Evolutionary conservation across 805 yeast genomes (phyloP).

Genomic region (Wickerhamiella brachini): DNA sequence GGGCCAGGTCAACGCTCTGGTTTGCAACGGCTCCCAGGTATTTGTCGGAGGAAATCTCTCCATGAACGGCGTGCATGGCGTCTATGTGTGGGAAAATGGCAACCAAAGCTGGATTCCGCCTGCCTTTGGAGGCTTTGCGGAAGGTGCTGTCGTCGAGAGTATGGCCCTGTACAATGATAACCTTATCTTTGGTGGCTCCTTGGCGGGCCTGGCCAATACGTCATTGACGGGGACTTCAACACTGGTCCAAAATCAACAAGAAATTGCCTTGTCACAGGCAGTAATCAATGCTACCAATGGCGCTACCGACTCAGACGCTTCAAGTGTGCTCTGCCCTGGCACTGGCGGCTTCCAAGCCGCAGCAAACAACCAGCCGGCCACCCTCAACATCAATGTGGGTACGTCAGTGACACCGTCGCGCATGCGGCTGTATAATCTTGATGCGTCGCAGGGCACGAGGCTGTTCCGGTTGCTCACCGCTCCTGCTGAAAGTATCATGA

Average conservation of each 20-base stretch:
- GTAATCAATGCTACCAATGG: constrained; percentile 7
- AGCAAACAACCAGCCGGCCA: constrained; percentile 9
- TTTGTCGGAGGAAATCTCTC: constrained; percentile 74
- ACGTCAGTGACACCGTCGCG: constrained; percentile 45
- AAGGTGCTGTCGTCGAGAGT: constrained; percentile 43
- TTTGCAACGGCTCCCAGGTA: constrained; percentile 38
- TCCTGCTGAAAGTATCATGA: constrained; percentile 85
- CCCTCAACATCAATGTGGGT: constrained; percentile 12
- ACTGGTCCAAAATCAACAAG: constrained; percentile 26
- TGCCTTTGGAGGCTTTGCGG: constrained; percentile 67
- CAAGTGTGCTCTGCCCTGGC: constrained; percentile 44
- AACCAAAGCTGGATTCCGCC: constrained; percentile 31
- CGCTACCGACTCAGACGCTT: constrained; percentile 9
- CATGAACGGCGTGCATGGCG: constrained; percentile 41
- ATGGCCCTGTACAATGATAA: constrained; percentile 36
- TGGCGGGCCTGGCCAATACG: constrained; percentile 43
- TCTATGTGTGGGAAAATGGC: constrained; percentile 46
- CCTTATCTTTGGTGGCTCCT: constrained; percentile 70
- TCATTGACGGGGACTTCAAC: background rate
- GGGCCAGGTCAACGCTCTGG: constrained; percentile 28
- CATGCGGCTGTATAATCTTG: constrained; percentile 55
- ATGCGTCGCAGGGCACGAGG: constrained; percentile 34
- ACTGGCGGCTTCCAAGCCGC: constrained; percentile 12
- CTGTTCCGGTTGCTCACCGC: constrained; percentile 58
- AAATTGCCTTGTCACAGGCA: constrained; percentile 17